A percentile compares a stretch with the other conserved stretches of the same genome.
phyloP scores from a whole-genome alignment of 2,329 filamentous ascomycete species.

The Torrubiella hemipterigena region DNA sequence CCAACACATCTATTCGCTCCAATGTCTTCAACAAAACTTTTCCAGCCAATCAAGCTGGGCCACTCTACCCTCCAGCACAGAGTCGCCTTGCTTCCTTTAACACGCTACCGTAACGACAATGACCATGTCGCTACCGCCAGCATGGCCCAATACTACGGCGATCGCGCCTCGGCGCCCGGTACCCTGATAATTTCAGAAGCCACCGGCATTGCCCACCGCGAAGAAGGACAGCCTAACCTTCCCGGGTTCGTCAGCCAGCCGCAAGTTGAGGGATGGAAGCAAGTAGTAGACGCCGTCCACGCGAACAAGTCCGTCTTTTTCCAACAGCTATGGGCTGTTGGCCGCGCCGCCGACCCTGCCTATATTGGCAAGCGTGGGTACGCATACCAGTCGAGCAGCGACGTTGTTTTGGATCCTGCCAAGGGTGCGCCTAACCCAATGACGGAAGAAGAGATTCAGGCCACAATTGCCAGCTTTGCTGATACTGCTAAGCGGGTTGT shows the following conservation, averaged over 20 bases:
- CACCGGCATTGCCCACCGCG: constrained; percentile 25
- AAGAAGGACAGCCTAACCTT: constrained; percentile 20
- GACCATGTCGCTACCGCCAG: constrained; percentile 14
- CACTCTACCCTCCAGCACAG: constrained; percentile 24
- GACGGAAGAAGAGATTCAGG: constrained; percentile 51
- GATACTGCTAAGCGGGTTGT: constrained; percentile 41
- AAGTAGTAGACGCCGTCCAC: constrained; percentile 49
- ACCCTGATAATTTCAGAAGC: constrained; percentile 32
- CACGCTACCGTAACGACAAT: constrained; percentile 35
- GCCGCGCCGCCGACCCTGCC: constrained; percentile 26
- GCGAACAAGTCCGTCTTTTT: constrained; percentile 46
- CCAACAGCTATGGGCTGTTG: constrained; percentile 50
- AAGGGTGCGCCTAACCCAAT: constrained; percentile 46
- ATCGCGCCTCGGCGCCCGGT: constrained; percentile 29
- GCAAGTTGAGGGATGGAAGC: constrained; percentile 47
- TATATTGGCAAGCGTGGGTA: constrained; percentile 14
- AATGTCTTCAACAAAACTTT: too few relatives aligned
- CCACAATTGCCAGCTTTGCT: constrained; percentile 46
- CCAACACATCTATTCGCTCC: too few relatives aligned
- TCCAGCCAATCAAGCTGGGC: constrained; percentile 27
- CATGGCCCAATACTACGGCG: constrained; percentile 29
- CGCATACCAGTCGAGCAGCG: too few relatives aligned
- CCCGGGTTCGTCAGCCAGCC: constrained; percentile 43
- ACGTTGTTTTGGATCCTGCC: constrained; percentile 30
- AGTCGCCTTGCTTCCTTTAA: constrained; percentile 44